These are phyloP conservation scores for Pontederia crassipes DNA, from an alignment of 176 grass and related monocot genomes.

Conservation along the genomic window DNA sequence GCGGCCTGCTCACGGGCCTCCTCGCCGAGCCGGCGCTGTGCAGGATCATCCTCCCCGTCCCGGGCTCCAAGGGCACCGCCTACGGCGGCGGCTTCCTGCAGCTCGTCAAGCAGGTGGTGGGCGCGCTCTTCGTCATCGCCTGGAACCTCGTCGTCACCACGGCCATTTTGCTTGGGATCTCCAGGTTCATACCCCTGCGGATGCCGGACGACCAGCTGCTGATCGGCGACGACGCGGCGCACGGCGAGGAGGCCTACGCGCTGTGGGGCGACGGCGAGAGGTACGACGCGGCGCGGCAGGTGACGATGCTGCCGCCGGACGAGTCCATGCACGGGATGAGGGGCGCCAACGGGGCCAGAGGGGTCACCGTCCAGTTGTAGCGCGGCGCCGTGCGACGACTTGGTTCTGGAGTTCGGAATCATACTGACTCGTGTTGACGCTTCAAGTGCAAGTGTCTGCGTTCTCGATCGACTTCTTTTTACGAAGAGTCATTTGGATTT, in stretches of 20 bases:
- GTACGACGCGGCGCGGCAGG: neutral
- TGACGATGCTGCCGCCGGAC: neutral
- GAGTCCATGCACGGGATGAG: neutral
- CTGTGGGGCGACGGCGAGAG: conserved; percentile 10
- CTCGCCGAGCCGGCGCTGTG: conserved; percentile 19
- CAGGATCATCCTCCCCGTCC: conserved; percentile 24
- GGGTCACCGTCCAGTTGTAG: conserved; percentile 1
- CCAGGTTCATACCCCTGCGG: conserved; percentile 20
- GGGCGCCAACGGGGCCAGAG: neutral
- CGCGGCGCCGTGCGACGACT: too few relatives aligned
- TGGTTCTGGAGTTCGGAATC: too few relatives aligned
- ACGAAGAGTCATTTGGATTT: too few relatives aligned
- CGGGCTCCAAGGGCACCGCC: conserved; percentile 13
- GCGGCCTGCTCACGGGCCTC: conserved; percentile 20
- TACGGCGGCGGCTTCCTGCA: conserved; percentile 22
- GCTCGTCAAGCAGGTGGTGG: conserved; percentile 23
- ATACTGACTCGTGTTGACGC: too few relatives aligned
- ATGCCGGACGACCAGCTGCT: conserved; percentile 30
- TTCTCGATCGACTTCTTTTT: too few relatives aligned
- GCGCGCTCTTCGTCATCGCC: conserved; percentile 20
- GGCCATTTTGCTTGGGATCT: conserved; percentile 14
- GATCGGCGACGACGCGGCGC: conserved; percentile 10
- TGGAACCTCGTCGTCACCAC: conserved; percentile 34
- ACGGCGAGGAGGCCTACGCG: conserved; percentile 28
- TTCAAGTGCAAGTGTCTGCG: too few relatives aligned